Conservation (phyloP, 257 asterid species). For the Gentiana macrophylla region DNA sequence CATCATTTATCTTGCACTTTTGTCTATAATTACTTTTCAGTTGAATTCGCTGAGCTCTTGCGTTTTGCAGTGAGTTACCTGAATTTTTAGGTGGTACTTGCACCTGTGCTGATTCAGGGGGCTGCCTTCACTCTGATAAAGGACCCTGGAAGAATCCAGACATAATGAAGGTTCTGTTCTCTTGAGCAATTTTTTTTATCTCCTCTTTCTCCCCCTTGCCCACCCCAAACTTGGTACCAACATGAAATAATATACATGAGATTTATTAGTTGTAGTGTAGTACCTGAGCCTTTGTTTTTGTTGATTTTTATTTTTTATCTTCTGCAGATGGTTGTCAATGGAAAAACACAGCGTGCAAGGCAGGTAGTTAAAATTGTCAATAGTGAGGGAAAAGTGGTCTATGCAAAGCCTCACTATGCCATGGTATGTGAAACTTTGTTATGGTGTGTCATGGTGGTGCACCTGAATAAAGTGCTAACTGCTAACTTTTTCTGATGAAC, state of each 20-base stretch:
- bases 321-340: conserved; percentile 74
- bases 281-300: too few relatives aligned
- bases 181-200: neutral
- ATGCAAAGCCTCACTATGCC: conserved; percentile 81
- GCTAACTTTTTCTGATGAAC: conserved; percentile 15
- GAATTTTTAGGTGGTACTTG: conserved; percentile 90
- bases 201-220: neutral
- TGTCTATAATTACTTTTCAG: neutral
- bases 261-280: too few relatives aligned
- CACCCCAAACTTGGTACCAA: too few relatives aligned
- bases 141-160: conserved; percentile 98
- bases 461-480: conserved; percentile 7
- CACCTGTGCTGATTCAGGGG: conserved; percentile 75
- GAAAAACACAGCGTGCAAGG: conserved; percentile 72
- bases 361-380: conserved; percentile 89
- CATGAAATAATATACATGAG: too few relatives aligned
- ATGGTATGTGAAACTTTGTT: conserved; percentile 29
- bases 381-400: conserved; percentile 92
- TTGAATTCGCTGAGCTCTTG: neutral
- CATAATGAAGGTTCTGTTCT: conserved; percentile 56
- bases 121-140: conserved; percentile 90
- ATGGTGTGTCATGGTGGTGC: neutral
- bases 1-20: neutral
- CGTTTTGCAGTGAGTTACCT: conserved; percentile 73
- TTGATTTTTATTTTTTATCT: conserved; percentile 6